These are phyloP conservation scores for Aeschynomene evenia DNA, from an alignment of 306 rosid genomes.

Conservation along the genomic window DNA sequence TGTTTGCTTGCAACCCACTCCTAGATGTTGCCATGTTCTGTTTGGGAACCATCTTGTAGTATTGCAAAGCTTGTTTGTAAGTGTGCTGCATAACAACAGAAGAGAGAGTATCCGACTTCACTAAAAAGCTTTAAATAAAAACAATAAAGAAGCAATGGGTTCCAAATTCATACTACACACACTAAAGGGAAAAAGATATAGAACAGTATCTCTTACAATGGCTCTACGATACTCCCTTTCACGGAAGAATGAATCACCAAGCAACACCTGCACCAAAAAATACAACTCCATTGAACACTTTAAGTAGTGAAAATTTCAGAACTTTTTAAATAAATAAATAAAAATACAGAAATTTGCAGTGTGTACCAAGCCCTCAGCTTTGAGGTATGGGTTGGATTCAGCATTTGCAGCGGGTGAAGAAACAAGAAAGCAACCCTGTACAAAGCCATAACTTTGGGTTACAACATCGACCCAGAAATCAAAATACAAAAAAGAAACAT, in stretches of 20 bases:
- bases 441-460: constrained; percentile 6
- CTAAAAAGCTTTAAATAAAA: neutral
- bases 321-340: neutral
- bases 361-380: constrained; percentile 89
- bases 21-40: constrained; percentile 62
- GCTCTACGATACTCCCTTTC: constrained; percentile 91
- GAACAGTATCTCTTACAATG: constrained; percentile 58
- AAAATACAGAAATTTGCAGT: constrained; percentile 26
- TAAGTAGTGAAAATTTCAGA: neutral
- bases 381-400: constrained; percentile 73
- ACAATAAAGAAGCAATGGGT: neutral
- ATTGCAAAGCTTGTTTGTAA: constrained; percentile 87
- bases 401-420: constrained; percentile 87
- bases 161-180: constrained; percentile 13
- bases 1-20: constrained; percentile 65
- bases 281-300: neutral
- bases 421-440: constrained; percentile 90
- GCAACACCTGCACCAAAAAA: constrained; percentile 57
- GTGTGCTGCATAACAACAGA: constrained; percentile 57
- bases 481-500: constrained; percentile 1
- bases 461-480: constrained; percentile 3
- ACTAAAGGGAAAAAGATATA: constrained; percentile 4
- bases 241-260: constrained; percentile 74
- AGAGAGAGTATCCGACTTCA: neutral
- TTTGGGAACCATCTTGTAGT: constrained; percentile 73